phyloP scores from a whole-genome alignment of 345 rosid species.

The Mallotus nudiflorus region DNA sequence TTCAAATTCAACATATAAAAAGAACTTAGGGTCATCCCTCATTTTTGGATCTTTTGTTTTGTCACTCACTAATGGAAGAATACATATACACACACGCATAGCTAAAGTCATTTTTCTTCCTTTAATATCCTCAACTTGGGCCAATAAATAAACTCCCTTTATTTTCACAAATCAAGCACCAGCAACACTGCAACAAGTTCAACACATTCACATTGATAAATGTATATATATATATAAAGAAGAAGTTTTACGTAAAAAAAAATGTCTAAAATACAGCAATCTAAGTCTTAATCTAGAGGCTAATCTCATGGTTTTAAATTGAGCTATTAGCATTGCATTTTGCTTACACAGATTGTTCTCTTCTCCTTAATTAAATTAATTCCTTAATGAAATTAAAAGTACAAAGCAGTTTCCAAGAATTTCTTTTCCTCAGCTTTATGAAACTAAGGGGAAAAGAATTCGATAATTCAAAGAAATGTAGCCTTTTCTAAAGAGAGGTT shows the following conservation, averaged over 20 bases:
- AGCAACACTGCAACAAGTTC: neutral
- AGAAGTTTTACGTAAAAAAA: too few relatives aligned
- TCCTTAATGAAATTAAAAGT: neutral
- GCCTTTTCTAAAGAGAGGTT: constrained; percentile 40
- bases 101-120: neutral
- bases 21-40: too few relatives aligned
- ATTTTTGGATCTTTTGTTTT: neutral
- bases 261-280: neutral
- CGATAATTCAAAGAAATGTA: constrained; percentile 25
- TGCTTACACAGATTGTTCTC: neutral
- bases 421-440: constrained; percentile 37
- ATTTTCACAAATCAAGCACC: too few relatives aligned
- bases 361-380: neutral
- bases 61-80: neutral
- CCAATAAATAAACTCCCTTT: too few relatives aligned
- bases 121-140: neutral
- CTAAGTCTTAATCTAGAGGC: too few relatives aligned
- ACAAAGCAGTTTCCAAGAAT: constrained; percentile 43
- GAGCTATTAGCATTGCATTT: neutral
- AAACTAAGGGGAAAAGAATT: constrained; percentile 5
- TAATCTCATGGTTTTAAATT: neutral
- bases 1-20: constrained; percentile 9
- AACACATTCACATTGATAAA: constrained; percentile 11
- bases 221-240: too few relatives aligned
- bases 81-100: neutral